A percentile compares a stretch with the other conserved stretches of the same genome.
These are phyloP conservation scores for Globisporangium splendens DNA, from an alignment of 352 stramenopile genomes.

Conservation along the genomic window DNA sequence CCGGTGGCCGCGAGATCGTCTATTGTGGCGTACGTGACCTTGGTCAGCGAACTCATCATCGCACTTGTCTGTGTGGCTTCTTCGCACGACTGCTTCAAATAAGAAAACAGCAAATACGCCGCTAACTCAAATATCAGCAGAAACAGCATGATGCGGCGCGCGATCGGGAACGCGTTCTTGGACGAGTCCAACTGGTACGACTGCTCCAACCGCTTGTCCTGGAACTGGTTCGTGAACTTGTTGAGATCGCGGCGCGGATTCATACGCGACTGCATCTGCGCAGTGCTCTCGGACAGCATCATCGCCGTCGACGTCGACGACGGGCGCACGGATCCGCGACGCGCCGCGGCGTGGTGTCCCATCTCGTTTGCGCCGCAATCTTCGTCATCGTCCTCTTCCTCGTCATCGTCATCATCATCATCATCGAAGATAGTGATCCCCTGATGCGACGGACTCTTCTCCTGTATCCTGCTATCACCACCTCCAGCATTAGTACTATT, in stretches of 20 bases:
- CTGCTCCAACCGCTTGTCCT: constrained; percentile 62
- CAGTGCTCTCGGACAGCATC: constrained; percentile 11
- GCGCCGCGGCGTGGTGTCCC: too few relatives aligned
- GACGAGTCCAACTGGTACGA: constrained; percentile 81
- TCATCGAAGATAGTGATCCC: constrained; percentile 6
- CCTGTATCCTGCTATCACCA: not conserved
- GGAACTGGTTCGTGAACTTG: constrained; percentile 65
- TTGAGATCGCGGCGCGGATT: constrained; percentile 51
- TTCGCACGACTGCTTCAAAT: constrained; percentile 31
- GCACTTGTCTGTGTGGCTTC: constrained; percentile 13
- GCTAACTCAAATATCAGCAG: constrained; percentile 52
- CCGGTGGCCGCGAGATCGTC: too few relatives aligned
- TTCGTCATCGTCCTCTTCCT: constrained; percentile 9
- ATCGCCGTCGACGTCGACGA: constrained; percentile 8
- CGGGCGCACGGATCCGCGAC: constrained; percentile 7
- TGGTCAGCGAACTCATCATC: not conserved
- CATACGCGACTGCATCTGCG: constrained; percentile 31
- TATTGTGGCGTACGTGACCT: not conserved
- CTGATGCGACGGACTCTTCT: constrained; percentile 5
- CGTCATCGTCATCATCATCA: constrained; percentile 10
- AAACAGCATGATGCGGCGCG: constrained; percentile 54
- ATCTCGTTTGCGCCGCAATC: not conserved
- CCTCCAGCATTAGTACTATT: not conserved
- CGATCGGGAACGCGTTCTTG: constrained; percentile 59
- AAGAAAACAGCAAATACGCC: constrained; percentile 50